Conservation (phyloP, 495 filamentous ascomycete species). For the Podospora tetraspora region DNA sequence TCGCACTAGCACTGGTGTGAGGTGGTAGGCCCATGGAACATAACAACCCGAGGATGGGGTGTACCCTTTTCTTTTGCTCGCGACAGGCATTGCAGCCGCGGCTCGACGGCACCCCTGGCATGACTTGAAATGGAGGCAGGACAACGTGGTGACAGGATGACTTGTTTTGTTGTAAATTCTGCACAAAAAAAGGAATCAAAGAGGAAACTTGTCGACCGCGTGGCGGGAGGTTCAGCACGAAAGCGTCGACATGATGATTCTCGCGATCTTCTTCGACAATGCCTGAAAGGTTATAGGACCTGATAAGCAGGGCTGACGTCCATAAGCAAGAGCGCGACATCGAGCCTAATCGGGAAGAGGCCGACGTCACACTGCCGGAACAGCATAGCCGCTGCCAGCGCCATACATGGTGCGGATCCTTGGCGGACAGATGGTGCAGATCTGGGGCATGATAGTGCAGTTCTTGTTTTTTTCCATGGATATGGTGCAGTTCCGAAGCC, state of each 20-base stretch:
- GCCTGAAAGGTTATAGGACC: no score
- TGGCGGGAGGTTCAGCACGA: no score
- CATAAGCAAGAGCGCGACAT: conserved; percentile 5
- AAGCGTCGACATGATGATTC: no score
- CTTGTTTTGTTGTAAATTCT: neutral
- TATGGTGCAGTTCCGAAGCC: no score
- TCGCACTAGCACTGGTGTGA: conserved; percentile 16
- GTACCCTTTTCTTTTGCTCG: conserved; percentile 51
- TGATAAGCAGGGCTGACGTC: neutral
- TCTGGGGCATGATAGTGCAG: no score
- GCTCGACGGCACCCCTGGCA: conserved; percentile 49
- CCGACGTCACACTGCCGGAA: neutral
- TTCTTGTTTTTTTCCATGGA: no score
- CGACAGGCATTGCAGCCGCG: conserved; percentile 48
- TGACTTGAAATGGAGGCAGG: conserved; percentile 14
- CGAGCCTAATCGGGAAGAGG: conserved; percentile 9
- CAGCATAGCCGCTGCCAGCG: no score
- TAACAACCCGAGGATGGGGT: conserved; percentile 15
- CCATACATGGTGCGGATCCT: no score
- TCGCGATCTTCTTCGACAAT: no score
- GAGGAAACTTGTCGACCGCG: no score
- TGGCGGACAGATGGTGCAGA: no score
- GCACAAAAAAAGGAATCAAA: no score
- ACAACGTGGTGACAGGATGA: neutral
- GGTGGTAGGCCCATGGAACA: neutral